Evolutionary conservation across 1,284 basidiomycete species (phyloP), one percentile per base, ranked within the genome.

Genomic region (Amylostereum chailletii): DNA sequence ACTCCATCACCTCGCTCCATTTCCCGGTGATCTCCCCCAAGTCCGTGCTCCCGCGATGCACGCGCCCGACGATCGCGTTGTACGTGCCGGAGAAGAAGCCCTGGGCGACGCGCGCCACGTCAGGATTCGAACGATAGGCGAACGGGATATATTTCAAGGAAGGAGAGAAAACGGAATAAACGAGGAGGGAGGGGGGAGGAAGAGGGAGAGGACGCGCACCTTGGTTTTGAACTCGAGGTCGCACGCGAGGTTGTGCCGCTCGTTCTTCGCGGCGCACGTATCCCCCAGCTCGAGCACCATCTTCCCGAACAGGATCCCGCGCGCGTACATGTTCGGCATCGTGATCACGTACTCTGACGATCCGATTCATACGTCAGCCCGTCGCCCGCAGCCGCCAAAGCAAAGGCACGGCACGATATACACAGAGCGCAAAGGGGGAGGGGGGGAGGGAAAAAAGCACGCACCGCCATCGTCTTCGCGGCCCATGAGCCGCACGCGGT

Each of bases 141-240:
- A 19, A 19, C 19, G 19, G 19, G 19, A 19, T 19, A 19, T 19
- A 19, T 19, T 19, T 19, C 19, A 19, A 19, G 19, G 19, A 19
- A 19, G 19, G 19, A 19, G 19, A 19, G 19, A 19, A 19, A 19
- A 19, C 19, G 19, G 19, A 19, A 19, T 19, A 19, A 19, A 19
- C 19, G 19, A 19, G 19, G 19, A 26, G 31, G 32, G 11, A 45
- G 34, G 42, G 41, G 6, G 26, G 42, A 52, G 39, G 33, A 40
- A 29, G n/a, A 39, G 29, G 36, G 50, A 36, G 46, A 11, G 34
- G 2, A 3, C n/a, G 53, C 60, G 30, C 48, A 84, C 89, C 80
- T 97, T 98, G 29, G 93, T 96, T 75, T 98, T 99, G 75, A 99
- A 99, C 59, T 97, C 94, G 39, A 99, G 72, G 62, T 97, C 93